These are phyloP conservation scores for Ogataea parapolymorpha DNA, from an alignment of 805 yeast genomes.

Conservation along the genomic window DNA sequence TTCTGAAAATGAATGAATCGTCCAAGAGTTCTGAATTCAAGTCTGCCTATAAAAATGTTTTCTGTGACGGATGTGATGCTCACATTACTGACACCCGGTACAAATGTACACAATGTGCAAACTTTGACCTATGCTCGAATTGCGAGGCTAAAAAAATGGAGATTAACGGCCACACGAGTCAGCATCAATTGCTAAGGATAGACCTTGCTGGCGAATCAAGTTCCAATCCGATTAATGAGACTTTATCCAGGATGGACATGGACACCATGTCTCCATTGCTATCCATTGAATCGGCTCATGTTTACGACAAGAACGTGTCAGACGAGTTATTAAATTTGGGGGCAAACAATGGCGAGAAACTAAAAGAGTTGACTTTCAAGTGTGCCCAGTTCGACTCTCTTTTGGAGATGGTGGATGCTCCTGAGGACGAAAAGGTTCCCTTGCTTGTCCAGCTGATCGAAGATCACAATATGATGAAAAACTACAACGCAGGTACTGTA, in stretches of 20 bases:
- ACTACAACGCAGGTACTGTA: background rate
- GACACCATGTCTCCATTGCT: background rate
- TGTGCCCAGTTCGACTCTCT: conserved; percentile 15
- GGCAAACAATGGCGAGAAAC: background rate
- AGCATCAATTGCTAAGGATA: conserved; percentile 30
- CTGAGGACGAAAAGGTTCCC: conserved; percentile 12
- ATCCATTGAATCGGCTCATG: no score
- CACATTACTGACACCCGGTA: conserved; percentile 41
- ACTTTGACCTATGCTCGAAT: conserved; percentile 50
- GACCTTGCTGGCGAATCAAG: conserved; percentile 12
- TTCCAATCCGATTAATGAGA: no score
- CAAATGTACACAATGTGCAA: conserved; percentile 49
- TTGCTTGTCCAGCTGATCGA: conserved; percentile 12
- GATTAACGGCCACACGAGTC: conserved; percentile 14
- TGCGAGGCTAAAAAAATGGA: conserved; percentile 33
- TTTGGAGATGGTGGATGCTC: conserved; percentile 9
- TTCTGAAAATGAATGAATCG: conserved; percentile 17
- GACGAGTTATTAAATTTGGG: background rate
- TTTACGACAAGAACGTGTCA: no score
- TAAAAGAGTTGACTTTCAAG: conserved; percentile 6
- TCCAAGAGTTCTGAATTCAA: conserved; percentile 3
- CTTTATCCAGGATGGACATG: conserved; percentile 5
- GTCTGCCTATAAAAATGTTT: conserved; percentile 5
- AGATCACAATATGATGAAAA: conserved; percentile 12
- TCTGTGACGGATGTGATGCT: conserved; percentile 33